Evolutionary conservation across 768 basidiomycete genomes (phyloP).

Genomic region (Tubosaeta sp.): DNA sequence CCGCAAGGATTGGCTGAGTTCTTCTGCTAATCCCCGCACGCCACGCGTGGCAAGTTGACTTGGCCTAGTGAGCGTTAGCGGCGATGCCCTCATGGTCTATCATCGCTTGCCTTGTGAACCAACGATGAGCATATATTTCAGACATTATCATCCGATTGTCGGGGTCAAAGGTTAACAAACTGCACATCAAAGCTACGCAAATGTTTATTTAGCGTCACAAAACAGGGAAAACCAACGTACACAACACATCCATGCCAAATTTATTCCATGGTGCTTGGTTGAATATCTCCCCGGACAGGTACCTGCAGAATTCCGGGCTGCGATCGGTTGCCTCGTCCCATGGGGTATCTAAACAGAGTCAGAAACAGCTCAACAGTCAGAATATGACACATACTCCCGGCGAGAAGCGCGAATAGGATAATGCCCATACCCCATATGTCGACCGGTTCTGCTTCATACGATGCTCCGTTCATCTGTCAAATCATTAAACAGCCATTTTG

Average conservation of each 20-base stretch:
- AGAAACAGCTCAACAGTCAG: neutral
- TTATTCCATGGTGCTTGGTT: constrained; percentile 75
- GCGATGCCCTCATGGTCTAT: neutral
- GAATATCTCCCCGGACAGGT: constrained; percentile 69
- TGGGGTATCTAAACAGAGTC: constrained; percentile 69
- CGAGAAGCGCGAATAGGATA: constrained; percentile 86
- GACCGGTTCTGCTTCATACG: constrained; percentile 88
- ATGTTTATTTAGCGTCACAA: neutral
- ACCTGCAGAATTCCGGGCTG: constrained; percentile 80
- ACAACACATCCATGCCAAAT: constrained; percentile 52
- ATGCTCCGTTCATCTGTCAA: constrained; percentile 57
- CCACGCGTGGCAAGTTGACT: constrained; percentile 62
- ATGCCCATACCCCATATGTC: constrained; percentile 97
- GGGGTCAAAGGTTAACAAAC: constrained; percentile 72
- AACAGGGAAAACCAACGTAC: constrained; percentile 40
- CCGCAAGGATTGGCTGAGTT: constrained; percentile 64
- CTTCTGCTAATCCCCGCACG: constrained; percentile 55
- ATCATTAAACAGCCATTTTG: neutral
- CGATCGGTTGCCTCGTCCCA: constrained; percentile 89
- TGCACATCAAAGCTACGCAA: constrained; percentile 64
- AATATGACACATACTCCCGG: constrained; percentile 64
- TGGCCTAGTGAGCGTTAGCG: constrained; percentile 38
- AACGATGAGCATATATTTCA: constrained; percentile 57
- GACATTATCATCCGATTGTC: constrained; percentile 59
- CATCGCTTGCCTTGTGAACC: constrained; percentile 58